These are phyloP conservation scores for Beauveria rudraprayagi DNA, from an alignment of 2,329 filamentous ascomycete genomes.

Conservation along the genomic window DNA sequence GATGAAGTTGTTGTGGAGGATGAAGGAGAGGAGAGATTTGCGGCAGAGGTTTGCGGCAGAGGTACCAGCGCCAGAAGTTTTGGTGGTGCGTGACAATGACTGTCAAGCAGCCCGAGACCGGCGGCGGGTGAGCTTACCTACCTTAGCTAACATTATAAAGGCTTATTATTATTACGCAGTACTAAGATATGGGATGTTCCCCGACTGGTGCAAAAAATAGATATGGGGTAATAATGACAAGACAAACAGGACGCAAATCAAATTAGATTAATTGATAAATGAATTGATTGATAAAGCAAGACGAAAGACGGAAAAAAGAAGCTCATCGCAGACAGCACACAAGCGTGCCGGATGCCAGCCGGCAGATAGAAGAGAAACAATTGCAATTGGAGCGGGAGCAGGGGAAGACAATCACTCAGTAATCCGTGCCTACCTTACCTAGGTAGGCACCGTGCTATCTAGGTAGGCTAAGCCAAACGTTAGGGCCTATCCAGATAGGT, in stretches of 20 bases:
- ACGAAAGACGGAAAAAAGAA: no score
- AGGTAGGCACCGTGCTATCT: no score
- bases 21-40: conserved; percentile 1
- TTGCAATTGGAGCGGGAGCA: no score
- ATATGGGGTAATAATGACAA: neutral
- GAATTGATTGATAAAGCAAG: neutral
- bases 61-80: conserved; percentile 1
- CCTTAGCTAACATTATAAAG: neutral
- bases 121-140: conserved; percentile 6
- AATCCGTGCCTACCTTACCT: no score
- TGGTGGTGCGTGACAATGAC: conserved; percentile 8
- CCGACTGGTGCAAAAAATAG: neutral
- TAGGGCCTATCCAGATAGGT: no score
- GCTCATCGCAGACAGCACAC: no score
- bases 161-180: neutral
- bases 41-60: neutral
- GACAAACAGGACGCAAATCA: neutral
- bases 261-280: neutral
- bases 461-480: no score
- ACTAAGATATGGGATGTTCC: neutral
- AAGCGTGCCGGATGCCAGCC: no score
- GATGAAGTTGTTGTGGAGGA: neutral
- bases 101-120: conserved; percentile 7
- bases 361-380: no score
- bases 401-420: no score